phyloP scores from a whole-genome alignment of 176 grass and related monocot genomes.

The Rhynchospora breviuscula region DNA sequence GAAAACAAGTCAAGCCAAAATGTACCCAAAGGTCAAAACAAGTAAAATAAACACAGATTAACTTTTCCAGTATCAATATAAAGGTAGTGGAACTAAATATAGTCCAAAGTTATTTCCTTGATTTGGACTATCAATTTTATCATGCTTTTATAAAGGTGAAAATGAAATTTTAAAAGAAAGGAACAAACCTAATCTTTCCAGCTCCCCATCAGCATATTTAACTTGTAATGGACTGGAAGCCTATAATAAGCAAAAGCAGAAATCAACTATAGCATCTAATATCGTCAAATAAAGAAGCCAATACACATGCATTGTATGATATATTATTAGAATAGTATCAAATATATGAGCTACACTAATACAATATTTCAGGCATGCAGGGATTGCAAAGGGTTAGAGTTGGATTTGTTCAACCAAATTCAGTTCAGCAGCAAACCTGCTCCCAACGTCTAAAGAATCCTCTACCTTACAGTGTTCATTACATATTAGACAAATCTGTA shows the following conservation, averaged over 20 bases:
- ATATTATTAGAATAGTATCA: background rate
- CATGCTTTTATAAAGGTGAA: background rate
- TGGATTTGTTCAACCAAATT: background rate
- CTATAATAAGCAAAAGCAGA: constrained; percentile 31
- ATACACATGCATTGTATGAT: background rate
- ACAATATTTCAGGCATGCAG: background rate
- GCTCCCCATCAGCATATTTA: constrained; percentile 97
- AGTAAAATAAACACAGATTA: background rate
- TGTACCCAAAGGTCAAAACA: background rate
- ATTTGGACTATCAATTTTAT: background rate
- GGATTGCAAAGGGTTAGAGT: background rate
- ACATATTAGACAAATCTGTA: background rate
- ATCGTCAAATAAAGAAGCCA: background rate
- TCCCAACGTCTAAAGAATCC: background rate
- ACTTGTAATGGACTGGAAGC: constrained; percentile 98
- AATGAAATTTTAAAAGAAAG: constrained; percentile 7
- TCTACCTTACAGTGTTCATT: background rate
- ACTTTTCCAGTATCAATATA: background rate
- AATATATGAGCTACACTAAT: background rate
- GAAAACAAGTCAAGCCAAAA: background rate
- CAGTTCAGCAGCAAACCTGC: background rate
- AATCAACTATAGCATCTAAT: background rate
- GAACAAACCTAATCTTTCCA: constrained; percentile 91
- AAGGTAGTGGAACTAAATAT: background rate
- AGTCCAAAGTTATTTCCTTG: background rate